Percentiles rank a stretch among this genome's conserved stretches.
phyloP scores from a whole-genome alignment of 768 basidiomycete genomes.

The Suillus spraguei region DNA sequence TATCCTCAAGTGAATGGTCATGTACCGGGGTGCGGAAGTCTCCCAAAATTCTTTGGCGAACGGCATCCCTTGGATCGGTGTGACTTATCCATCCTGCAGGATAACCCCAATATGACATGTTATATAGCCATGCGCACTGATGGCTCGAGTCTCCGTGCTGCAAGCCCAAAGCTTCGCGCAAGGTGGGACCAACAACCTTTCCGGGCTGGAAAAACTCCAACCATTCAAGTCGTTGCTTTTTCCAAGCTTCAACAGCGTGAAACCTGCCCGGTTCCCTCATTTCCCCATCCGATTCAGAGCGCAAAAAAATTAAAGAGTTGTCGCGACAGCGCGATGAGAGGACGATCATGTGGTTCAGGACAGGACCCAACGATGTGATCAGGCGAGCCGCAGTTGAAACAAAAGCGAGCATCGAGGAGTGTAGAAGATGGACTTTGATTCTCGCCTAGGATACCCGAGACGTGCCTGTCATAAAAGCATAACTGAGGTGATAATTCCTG shows the following conservation, averaged over 20 bases:
- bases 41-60: conserved; percentile 49
- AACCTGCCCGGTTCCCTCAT: conserved; percentile 47
- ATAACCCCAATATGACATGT: conserved; percentile 75
- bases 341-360: conserved; percentile 53
- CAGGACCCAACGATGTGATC: conserved; percentile 63
- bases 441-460: conserved; percentile 42
- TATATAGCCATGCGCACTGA: conserved; percentile 53
- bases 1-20: conserved; percentile 18
- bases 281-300: conserved; percentile 17
- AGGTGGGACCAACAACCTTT: conserved; percentile 46
- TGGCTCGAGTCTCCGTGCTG: conserved; percentile 38
- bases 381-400: conserved; percentile 77
- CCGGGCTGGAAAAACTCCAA: conserved; percentile 62
- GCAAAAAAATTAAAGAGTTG: conserved; percentile 59
- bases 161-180: conserved; percentile 59
- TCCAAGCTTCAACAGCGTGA: conserved; percentile 58
- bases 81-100: conserved; percentile 67
- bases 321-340: conserved; percentile 65
- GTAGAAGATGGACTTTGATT: conserved; percentile 18
- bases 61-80: conserved; percentile 54
- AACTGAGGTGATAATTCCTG: conserved; percentile 26
- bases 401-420: conserved; percentile 37
- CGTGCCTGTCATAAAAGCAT: conserved; percentile 50
- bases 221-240: conserved; percentile 61
- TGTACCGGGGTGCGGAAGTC: conserved; percentile 30